Base-by-base conservation (phyloP, 768 basidiomycete genomes). In the Steccherinum ochraceum region DNA sequence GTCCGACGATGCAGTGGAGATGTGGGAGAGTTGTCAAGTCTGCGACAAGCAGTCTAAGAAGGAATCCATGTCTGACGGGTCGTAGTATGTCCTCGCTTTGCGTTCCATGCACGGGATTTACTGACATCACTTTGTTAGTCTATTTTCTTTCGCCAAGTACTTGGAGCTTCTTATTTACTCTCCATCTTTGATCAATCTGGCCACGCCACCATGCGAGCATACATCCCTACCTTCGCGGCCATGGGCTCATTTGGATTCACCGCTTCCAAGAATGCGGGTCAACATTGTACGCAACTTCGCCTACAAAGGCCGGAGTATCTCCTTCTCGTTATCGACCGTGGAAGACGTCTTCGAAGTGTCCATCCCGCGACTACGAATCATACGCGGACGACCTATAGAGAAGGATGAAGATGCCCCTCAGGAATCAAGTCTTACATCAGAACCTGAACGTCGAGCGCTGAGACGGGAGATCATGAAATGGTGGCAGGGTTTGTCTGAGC, bases 401-500 rank as follows among this genome's bases (percentile, higher is more conserved):
- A 18, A 44, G 51, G 16, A 46, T 26, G 47, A 46, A 35, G 48
- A 49, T 42, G 63, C 24, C 18, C 5, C 27, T 21, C 5, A 51
- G 49, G 19, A 30, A 39, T 7, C 30, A 46, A 12, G 12, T n/a
- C 10, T 24, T 39, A 24, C 56, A 2, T 23, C 30, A 11, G 59
- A 59, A 1, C 69, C 70, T 19, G 77, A 77, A 53, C 81, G 75
- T 62, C 71, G 71, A 35, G 56, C 64, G 2, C 63, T 87, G n/a
- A 64, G 81, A 51, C 65, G 70, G 49, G 81, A 88, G 61, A 86
- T 88, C 52, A 74, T 70, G 60, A 58, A 55, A 25, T 87, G 83
- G 81, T 88, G 84, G 84, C 77, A 81, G 56, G 74, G 75, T 16
- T 65, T 87, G 5, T 70, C 78, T 0, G 78, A 80, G 48, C 75